Evolutionary conservation across 2,329 filamentous ascomycete genomes (phyloP), one percentile per base, ranked within the genome.

Genomic region (Chaetomiaceae sp.): DNA sequence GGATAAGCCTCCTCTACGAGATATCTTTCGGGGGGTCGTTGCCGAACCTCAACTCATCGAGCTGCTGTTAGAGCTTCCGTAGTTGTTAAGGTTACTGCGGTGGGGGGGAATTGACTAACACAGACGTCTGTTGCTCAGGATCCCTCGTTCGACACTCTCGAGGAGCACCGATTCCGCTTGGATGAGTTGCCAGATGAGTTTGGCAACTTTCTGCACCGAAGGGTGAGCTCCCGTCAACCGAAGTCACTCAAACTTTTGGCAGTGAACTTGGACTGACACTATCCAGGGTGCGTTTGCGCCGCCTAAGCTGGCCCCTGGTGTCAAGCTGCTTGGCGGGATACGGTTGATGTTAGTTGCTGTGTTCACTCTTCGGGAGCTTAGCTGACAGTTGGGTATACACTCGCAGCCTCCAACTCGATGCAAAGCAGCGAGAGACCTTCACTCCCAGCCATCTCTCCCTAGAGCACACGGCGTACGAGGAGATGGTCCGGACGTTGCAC

Each of bases 101-200:
- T n/a, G n/a, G n/a, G n/a, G 10, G 14, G 14, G 10, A 23, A n/a
- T 8, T 30, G 10, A 32, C 52, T 50, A 5, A 54, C 29, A 10
- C 8, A 13, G 11, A 13, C 25, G 16, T 58, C 36, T 37, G 38
- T n/a, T 25, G 16, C 40, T 32, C 54, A 82, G 79, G 74, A 82
- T 64, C 66, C 75, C 21, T 69, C 69, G 11, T 71, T 73, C 58
- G 77, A 81, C 58, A 71, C 70, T 2, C 67, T 67, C 48, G 78
- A 81, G 60, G 74, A 81, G 59, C 78, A 80, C 61, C 62, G 71
- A 8, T 68, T 83, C 55, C 73, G 73, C 8, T 58, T 67, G 25
- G 77, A 80, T 64, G 80, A 83, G 60, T 80, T 82, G 9, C 62
- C 68, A 16, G 77, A 79, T 65, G 80, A 83, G 60, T 82, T 83